Base-by-base conservation (phyloP, 129 eudicot genomes). In the Mikania micrantha region DNA sequence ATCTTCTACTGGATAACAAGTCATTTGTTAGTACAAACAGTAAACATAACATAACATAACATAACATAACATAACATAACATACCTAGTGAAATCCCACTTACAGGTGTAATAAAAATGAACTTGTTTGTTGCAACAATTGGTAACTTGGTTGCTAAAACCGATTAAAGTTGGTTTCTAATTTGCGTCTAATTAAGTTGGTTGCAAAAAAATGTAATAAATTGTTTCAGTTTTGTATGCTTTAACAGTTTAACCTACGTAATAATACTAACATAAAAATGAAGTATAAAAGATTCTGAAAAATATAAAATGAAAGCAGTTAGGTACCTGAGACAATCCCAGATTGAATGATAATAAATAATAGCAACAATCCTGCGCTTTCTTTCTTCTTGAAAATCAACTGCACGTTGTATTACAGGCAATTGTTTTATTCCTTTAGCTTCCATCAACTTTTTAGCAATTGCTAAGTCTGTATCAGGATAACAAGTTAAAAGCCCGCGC, bases 381-480 rank as follows among this genome's bases (percentile, higher is more conserved):
- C 90, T 74, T 78, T 94, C 87, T 81, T 78, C 81, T 65, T 78
- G 83, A 52, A 72, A 71, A 74, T 81, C 87, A 78, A 63, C 83
- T 32, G 75, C 83, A 9, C 81, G 95, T 75, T 84, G 88, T 3
- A 94, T 82, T 50, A 94, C 99, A 36, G 97, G 99, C 63, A 94
- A 69, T 64, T 94, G 99, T 67, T 89, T 89, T 66, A 94, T 79
- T 68, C 83, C 99, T 84, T 85, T 89, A 19, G 97, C 97, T 81
- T 89, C 99, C 96, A 94, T 94, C 49, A 94, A 80, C 63, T 85
- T 90, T 85, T 84, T 94, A 52, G 99, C 95, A 57, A 81, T 87
- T 73, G 80, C 87, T 78, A 94, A 72, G 64, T 89, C 96, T 70
- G 96, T 94, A 76, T 94, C 99, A n/a, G 97, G 99, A 74, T 80